phyloP scores from a whole-genome alignment of 192 early-diverging fungal genomes.

The Chytriomyces confervae region DNA sequence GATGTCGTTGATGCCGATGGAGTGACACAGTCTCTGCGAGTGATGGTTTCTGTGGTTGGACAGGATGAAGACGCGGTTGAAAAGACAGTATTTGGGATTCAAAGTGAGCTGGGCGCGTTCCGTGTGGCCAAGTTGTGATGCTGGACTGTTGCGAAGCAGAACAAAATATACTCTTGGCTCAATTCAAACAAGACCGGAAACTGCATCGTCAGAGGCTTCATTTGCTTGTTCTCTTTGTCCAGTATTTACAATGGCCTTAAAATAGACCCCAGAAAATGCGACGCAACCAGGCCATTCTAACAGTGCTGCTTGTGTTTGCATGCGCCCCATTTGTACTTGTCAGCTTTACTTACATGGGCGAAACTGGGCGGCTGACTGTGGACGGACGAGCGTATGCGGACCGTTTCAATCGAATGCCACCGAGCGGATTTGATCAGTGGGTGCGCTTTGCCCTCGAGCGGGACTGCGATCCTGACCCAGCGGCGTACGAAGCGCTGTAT shows the following conservation, averaged over 20 bases:
- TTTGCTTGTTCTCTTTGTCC: too few species aligned
- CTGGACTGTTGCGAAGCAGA: too few species aligned
- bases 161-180: too few species aligned
- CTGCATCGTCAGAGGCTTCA: too few species aligned
- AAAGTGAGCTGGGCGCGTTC: slow-evolving; percentile 14
- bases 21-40: slow-evolving; percentile 36
- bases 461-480: background rate
- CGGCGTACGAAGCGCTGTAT: background rate
- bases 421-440: background rate
- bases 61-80: slow-evolving; percentile 47
- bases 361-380: background rate
- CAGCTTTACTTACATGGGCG: background rate
- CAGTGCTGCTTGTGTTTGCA: background rate
- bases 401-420: background rate
- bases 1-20: background rate
- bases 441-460: background rate
- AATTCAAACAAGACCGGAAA: too few species aligned
- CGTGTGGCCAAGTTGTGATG: background rate
- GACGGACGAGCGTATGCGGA: background rate
- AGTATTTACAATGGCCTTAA: too few species aligned
- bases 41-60: slow-evolving; percentile 61
- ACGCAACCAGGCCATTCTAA: background rate
- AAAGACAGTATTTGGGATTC: slow-evolving; percentile 34
- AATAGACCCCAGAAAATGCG: background rate
- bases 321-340: background rate